Base-by-base conservation (phyloP, 495 filamentous ascomycete species). In the Xylaria palmicola region DNA sequence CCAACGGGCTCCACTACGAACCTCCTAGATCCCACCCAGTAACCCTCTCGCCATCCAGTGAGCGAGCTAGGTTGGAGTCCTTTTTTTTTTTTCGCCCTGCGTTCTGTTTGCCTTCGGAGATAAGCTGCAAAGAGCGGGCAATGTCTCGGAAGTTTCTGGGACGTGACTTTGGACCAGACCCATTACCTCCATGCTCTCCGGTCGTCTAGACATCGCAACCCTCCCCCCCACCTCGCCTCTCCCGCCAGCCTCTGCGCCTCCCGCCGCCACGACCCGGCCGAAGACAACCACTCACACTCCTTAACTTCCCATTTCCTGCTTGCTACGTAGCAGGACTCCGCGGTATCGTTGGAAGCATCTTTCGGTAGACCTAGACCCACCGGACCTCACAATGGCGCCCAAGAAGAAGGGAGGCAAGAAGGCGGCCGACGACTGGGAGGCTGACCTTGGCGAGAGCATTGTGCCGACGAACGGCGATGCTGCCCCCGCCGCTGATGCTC, bases 401-500 rank as follows among this genome's bases (percentile, higher is more conserved):
- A 97, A 96, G 79, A 96, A 95, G 82, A 94, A 96, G 82, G 88
- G 86, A 75, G 88, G 87, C 73, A 96, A 91, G 79, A 90, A 89
- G 76, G 88, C 84, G 68, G 83, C 90, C 69, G 91, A 96, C 70
- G 91, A 96, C 79, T 98, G 95, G 94, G 94, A 99, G 68, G 86
- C 90, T 37, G 94, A 97, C n/a, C 81, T 97, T 13, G 93, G 91
- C 63, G 95, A 96, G 76, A 71, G 83, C 30, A 83, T 85, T 53
- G 83, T 83, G 36, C 74, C 78, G 32, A 75, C 79, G 4, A 75
- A 78, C 32, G 72, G 74, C 40, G 79, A 80, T 41, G 79, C 58
- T 29, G 67, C 68, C 6, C 43, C 44, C 37, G 49, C 45, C 34
- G 57, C 49, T 43, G 65, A 66, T 41, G 65, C 75, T 7, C 59